Evolutionary conservation across 2,329 filamentous ascomycete genomes (phyloP).

Genomic region (Colletotrichum zoysiae): DNA sequence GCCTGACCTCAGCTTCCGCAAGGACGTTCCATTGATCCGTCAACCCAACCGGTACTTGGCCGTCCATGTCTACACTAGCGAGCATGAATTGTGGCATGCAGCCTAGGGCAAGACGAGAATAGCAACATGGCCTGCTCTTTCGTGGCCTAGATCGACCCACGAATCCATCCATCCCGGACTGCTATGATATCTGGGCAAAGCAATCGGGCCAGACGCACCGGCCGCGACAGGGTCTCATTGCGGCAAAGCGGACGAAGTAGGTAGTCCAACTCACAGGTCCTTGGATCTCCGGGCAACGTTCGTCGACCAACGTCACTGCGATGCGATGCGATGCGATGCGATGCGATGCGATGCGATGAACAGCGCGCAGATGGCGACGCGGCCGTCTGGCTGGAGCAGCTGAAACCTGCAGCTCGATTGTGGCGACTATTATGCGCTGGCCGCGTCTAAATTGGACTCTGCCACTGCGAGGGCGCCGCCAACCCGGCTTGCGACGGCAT

Average conservation of each 20-base stretch:
- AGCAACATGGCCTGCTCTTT: constrained; percentile 27
- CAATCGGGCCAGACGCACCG: constrained; percentile 18
- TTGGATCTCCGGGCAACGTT: constrained; percentile 5
- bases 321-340: no score
- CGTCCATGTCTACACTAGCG: neutral
- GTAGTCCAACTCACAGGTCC: neutral
- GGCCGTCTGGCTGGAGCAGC: constrained; percentile 28
- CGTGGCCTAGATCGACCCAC: constrained; percentile 29
- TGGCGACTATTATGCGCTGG: constrained; percentile 42
- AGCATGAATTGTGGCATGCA: constrained; percentile 26
- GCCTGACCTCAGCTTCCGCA: neutral
- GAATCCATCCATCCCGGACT: constrained; percentile 16
- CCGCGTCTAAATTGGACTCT: constrained; percentile 38
- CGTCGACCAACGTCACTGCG: constrained; percentile 11
- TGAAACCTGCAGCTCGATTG: constrained; percentile 41
- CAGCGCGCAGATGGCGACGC: constrained; percentile 16
- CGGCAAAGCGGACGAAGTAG: constrained; percentile 12
- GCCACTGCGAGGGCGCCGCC: constrained; percentile 2
- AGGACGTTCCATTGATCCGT: neutral
- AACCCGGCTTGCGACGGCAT: constrained; percentile 11
- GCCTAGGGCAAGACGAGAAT: constrained; percentile 36
- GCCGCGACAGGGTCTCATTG: constrained; percentile 11
- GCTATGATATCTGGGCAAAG: constrained; percentile 10
- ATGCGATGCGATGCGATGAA: neutral
- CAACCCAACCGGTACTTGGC: neutral